Percentiles rank a stretch among this genome's conserved stretches.
phyloP scores from a whole-genome alignment of 345 rosid genomes.

The Hibiscus trionum region DNA sequence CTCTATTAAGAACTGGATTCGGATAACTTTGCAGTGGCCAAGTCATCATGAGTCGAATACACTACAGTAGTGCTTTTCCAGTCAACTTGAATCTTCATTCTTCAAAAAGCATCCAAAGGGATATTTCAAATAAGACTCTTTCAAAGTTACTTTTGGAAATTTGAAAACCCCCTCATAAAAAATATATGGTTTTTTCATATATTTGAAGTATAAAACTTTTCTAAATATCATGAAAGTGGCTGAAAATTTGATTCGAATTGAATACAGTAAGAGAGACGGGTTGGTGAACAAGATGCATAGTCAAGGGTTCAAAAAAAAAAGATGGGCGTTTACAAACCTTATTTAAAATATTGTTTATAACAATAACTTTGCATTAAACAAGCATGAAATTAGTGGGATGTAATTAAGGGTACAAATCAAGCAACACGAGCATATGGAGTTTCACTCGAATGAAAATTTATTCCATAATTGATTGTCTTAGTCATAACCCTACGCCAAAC shows the following conservation, averaged over 20 bases:
- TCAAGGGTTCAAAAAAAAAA: background rate
- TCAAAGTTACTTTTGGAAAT: background rate
- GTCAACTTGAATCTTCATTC: background rate
- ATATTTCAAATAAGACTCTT: background rate
- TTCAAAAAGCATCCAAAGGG: background rate
- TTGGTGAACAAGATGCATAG: conserved; percentile 19
- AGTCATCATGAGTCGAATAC: background rate
- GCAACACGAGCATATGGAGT: too few relatives aligned
- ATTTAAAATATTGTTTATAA: too few relatives aligned
- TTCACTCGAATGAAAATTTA: too few relatives aligned
- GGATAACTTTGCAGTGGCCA: background rate
- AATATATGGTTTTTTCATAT: background rate
- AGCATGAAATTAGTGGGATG: background rate
- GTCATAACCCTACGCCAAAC: background rate
- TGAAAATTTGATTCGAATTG: background rate
- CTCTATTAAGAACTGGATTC: too few relatives aligned
- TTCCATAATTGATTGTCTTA: background rate
- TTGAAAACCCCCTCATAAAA: background rate
- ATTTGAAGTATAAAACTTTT: background rate
- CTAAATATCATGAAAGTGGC: background rate
- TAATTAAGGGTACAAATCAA: too few relatives aligned
- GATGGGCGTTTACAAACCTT: too few relatives aligned
- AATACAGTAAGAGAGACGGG: background rate
- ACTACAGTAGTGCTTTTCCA: background rate
- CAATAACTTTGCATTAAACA: too few relatives aligned